Conservation (phyloP, 805 yeast genomes). For the Phaffomyces opuntiae region DNA sequence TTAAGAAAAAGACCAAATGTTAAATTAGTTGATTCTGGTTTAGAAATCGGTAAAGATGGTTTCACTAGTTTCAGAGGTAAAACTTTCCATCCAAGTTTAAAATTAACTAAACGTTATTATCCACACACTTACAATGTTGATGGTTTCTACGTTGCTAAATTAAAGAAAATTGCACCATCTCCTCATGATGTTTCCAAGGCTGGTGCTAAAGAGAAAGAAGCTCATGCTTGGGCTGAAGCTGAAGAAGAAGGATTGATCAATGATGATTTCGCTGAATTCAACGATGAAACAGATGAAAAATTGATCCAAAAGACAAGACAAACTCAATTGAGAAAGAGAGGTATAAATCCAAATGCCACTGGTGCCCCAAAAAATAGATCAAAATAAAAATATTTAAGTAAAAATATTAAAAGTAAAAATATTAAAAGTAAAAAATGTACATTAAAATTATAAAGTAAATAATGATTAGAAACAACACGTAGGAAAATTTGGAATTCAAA, state of each 20-base stretch:
- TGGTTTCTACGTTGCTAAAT: conserved; percentile 96
- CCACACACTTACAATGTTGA: conserved; percentile 99
- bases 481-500: neutral
- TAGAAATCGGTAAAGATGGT: conserved; percentile 93
- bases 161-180: conserved; percentile 83
- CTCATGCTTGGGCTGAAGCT: conserved; percentile 72
- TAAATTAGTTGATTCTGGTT: conserved; percentile 84
- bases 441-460: neutral
- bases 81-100: conserved; percentile 69
- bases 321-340: conserved; percentile 58
- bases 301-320: conserved; percentile 65
- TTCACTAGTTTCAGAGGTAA: conserved; percentile 92
- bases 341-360: conserved; percentile 55
- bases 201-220: conserved; percentile 83
- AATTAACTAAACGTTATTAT: conserved; percentile 87
- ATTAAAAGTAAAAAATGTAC: neutral
- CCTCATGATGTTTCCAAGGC: conserved; percentile 81
- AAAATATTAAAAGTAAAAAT: too few relatives aligned
- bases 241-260: conserved; percentile 72
- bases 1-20: conserved; percentile 94
- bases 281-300: conserved; percentile 58
- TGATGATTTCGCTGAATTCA: conserved; percentile 80
- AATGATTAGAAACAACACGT: neutral
- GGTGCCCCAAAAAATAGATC: conserved; percentile 3
- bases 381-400: neutral